Percentiles rank a stretch among this genome's conserved stretches.
Conservation (phyloP, 352 stramenopile genomes). For the Albugo candida region DNA sequence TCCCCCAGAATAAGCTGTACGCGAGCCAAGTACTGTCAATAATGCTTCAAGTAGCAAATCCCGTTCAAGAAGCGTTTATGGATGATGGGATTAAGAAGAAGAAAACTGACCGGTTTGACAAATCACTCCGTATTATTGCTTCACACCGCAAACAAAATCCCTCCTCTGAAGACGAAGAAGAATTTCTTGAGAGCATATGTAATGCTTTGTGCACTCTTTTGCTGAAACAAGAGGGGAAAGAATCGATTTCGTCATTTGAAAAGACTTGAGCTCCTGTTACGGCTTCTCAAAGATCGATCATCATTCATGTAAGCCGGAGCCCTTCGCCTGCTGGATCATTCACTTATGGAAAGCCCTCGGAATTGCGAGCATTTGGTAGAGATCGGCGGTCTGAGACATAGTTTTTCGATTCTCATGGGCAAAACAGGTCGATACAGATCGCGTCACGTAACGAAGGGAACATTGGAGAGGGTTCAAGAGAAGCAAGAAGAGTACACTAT, state of each 20-base stretch:
- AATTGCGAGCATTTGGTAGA: constrained; percentile 58
- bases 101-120: constrained; percentile 71
- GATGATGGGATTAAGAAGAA: constrained; percentile 6
- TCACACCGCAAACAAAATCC: constrained; percentile 79
- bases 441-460: constrained; percentile 6
- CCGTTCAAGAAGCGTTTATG: constrained; percentile 14
- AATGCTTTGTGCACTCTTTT: constrained; percentile 72
- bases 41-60: constrained; percentile 47
- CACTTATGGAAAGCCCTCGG: constrained; percentile 27
- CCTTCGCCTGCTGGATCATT: constrained; percentile 35
- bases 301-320: constrained; percentile 32
- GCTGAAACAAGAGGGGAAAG: constrained; percentile 20
- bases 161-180: constrained; percentile 59
- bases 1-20: constrained; percentile 70
- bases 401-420: constrained; percentile 65
- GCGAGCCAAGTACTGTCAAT: constrained; percentile 73
- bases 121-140: constrained; percentile 76
- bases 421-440: constrained; percentile 16
- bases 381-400: constrained; percentile 28
- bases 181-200: constrained; percentile 87
- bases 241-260: constrained; percentile 46
- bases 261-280: constrained; percentile 85
- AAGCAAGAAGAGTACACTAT: constrained; percentile 47
- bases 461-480: constrained; percentile 6
- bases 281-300: constrained; percentile 80